phyloP scores from a whole-genome alignment of 148 eudicot genomes.

The Cornus suecica region DNA sequence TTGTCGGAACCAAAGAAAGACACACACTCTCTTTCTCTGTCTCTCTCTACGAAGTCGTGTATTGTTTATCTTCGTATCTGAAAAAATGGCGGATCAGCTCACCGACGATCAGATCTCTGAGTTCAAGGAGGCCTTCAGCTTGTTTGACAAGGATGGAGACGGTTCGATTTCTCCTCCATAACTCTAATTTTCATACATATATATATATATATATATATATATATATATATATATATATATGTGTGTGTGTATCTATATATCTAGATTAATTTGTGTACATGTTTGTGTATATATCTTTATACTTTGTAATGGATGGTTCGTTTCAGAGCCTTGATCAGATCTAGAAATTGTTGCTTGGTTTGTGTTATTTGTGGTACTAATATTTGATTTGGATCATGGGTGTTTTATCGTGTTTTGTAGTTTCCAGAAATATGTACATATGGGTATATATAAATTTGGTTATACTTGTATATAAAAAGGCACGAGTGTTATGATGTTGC shows the following conservation, averaged over 20 bases:
- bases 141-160: constrained; percentile 70
- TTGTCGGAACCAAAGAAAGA: not conserved
- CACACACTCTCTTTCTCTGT: not conserved
- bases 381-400: no score
- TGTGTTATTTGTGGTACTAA: no score
- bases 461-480: not conserved
- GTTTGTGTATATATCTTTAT: no score
- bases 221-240: not conserved
- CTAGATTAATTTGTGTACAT: no score
- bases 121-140: constrained; percentile 70
- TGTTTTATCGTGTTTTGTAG: no score
- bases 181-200: not conserved
- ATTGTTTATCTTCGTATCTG: not conserved
- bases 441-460: no score
- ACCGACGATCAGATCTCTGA: constrained; percentile 73
- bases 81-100: constrained; percentile 53
- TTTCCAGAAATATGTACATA: not conserved
- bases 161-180: constrained; percentile 27
- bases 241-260: not conserved
- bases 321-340: not conserved
- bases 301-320: not conserved
- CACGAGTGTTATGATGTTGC: not conserved
- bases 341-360: not conserved
- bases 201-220: not conserved
- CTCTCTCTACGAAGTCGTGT: not conserved